These are phyloP conservation scores for Phialophora chinensis DNA, from an alignment of 2,329 filamentous ascomycete genomes.

Conservation along the genomic window DNA sequence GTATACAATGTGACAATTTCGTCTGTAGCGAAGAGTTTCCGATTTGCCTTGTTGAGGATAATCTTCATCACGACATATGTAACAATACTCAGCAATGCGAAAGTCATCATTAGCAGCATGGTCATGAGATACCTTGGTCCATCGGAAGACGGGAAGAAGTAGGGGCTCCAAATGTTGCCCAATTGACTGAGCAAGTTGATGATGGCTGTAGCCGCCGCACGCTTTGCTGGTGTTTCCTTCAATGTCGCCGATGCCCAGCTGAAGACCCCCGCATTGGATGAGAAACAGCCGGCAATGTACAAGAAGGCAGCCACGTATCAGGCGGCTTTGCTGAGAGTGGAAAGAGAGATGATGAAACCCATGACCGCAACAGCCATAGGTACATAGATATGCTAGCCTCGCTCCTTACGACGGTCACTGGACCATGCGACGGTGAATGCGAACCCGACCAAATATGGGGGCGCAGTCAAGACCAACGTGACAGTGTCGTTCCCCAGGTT, in stretches of 20 bases:
- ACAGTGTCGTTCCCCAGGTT: too few species aligned
- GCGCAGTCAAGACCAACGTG: too few species aligned
- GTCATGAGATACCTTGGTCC: slow-evolving; percentile 15
- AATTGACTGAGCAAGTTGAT: slow-evolving; percentile 57
- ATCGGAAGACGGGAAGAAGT: slow-evolving; percentile 31
- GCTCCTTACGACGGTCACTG: slow-evolving; percentile 37
- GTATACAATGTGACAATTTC: too few species aligned
- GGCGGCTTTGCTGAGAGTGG: slow-evolving; percentile 55
- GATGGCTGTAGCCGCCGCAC: slow-evolving; percentile 58
- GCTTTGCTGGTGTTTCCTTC: slow-evolving; percentile 59
- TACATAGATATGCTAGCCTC: slow-evolving; percentile 18
- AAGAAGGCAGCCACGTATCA: slow-evolving; percentile 63
- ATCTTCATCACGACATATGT: too few species aligned
- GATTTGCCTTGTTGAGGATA: too few species aligned
- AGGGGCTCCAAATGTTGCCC: slow-evolving; percentile 58
- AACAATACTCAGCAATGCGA: too few species aligned
- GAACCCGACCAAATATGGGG: slow-evolving; percentile 61
- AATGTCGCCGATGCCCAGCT: slow-evolving; percentile 34
- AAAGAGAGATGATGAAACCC: slow-evolving; percentile 62
- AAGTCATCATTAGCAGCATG: slow-evolving; percentile 9
- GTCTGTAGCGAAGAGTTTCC: too few species aligned
- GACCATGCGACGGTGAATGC: slow-evolving; percentile 51
- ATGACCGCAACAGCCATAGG: slow-evolving; percentile 44
- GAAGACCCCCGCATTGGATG: slow-evolving; percentile 56
- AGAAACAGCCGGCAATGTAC: slow-evolving; percentile 48